These are phyloP conservation scores for Mariannaea elegans DNA, from an alignment of 2,329 filamentous ascomycete genomes.

Conservation along the genomic window DNA sequence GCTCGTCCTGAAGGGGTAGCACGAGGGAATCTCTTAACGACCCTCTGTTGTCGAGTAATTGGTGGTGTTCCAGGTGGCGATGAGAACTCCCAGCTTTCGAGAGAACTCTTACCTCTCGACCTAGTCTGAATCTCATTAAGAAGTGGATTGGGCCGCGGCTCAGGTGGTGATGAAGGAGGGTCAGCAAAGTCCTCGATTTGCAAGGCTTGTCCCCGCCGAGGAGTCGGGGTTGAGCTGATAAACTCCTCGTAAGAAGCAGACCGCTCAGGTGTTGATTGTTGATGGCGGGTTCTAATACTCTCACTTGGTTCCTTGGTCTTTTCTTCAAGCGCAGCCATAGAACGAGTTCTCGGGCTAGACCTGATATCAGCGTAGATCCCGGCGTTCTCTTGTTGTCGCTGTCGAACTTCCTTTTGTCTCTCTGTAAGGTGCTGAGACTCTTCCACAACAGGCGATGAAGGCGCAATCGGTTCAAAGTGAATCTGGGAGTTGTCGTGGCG, in stretches of 20 bases:
- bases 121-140: constrained; percentile 61
- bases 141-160: constrained; percentile 62
- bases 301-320: constrained; percentile 22
- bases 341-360: constrained; percentile 54
- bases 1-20: constrained; percentile 14
- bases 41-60: constrained; percentile 39
- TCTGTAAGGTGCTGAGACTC: constrained; percentile 83
- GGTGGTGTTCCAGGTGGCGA: constrained; percentile 65
- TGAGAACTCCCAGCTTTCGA: constrained; percentile 63
- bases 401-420: constrained; percentile 79
- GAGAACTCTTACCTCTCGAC: constrained; percentile 46
- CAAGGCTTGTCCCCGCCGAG: constrained; percentile 62
- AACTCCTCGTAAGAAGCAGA: constrained; percentile 58
- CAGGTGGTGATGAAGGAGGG: constrained; percentile 67
- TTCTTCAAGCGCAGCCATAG: constrained; percentile 31
- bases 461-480: constrained; percentile 75
- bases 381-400: constrained; percentile 73
- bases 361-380: constrained; percentile 74
- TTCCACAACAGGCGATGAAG: constrained; percentile 59
- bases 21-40: constrained; percentile 19
- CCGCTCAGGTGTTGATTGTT: constrained; percentile 57
- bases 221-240: constrained; percentile 68
- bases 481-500: constrained; percentile 87
- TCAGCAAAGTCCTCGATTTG: constrained; percentile 61
- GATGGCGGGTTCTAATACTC: constrained; percentile 31